A percentile compares a stretch with the other conserved stretches of the same genome.
These are phyloP conservation scores for Solanum rostratum DNA, from an alignment of 257 asterid genomes.

Conservation along the genomic window DNA sequence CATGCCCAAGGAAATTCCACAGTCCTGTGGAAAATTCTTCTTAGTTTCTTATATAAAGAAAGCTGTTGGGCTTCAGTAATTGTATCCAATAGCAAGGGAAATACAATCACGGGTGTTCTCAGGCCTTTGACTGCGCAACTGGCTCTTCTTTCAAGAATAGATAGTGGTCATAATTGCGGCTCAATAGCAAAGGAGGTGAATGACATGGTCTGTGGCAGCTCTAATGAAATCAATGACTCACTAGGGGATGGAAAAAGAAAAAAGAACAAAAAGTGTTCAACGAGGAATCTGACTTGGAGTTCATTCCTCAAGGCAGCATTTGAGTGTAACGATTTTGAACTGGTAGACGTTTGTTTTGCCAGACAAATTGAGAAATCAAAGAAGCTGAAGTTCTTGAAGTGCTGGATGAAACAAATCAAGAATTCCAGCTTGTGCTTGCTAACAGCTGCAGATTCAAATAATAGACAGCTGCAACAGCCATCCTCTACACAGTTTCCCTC, in stretches of 20 bases:
- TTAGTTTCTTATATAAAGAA: conserved; percentile 55
- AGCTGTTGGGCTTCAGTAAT: conserved; percentile 59
- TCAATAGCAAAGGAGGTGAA: conserved; percentile 6
- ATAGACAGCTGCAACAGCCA: conserved; percentile 16
- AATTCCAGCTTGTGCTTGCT: conserved; percentile 20
- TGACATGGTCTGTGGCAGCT: conserved; percentile 1
- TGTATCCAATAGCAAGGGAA: conserved; percentile 36
- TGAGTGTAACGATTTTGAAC: conserved; percentile 53
- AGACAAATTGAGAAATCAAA: conserved; percentile 37
- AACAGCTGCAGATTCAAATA: conserved; percentile 15
- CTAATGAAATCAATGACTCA: conserved; percentile 19
- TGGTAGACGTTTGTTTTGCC: conserved; percentile 46
- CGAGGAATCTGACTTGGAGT: conserved; percentile 51
- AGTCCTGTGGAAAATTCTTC: conserved; percentile 72
- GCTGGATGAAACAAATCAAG: conserved; percentile 79
- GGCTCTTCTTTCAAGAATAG: conserved; percentile 40
- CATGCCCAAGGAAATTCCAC: conserved; percentile 12
- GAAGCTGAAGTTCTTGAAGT: conserved; percentile 73
- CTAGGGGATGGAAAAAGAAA: conserved; percentile 32
- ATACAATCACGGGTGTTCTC: conserved; percentile 34
- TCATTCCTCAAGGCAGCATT: conserved; percentile 58
- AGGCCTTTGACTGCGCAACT: conserved; percentile 62
- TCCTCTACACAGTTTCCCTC: conserved; percentile 17
- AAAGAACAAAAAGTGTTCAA: conserved; percentile 29
- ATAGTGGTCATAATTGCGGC: conserved; percentile 6